phyloP scores from a whole-genome alignment of 2,329 filamentous ascomycete species.

The Phialemoniopsis sp. region DNA sequence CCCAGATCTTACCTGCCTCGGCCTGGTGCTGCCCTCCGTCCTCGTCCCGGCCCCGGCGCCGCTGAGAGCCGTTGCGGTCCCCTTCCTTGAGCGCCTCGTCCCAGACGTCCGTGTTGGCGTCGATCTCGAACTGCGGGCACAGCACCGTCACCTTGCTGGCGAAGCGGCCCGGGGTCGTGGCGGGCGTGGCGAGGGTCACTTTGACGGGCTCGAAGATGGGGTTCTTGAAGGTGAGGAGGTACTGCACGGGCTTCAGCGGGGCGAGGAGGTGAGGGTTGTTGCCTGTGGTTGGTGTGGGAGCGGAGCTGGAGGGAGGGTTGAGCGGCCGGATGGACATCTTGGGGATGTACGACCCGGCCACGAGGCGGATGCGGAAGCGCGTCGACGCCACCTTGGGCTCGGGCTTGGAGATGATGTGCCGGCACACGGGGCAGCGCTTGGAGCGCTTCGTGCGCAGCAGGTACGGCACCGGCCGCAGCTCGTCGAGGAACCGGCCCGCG shows the following conservation, averaged over 20 bases:
- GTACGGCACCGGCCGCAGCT: conserved; percentile 77
- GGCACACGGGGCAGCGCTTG: conserved; percentile 87
- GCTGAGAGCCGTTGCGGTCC: conserved; percentile 21
- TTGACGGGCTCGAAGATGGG: conserved; percentile 89
- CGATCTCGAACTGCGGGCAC: conserved; percentile 91
- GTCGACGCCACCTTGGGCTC: conserved; percentile 87
- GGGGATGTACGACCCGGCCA: conserved; percentile 86
- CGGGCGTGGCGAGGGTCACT: conserved; percentile 82
- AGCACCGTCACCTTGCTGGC: conserved; percentile 82
- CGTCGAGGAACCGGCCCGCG: conserved; percentile 59
- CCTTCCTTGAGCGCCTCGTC: conserved; percentile 77
- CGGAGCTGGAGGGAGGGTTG: conserved; percentile 13
- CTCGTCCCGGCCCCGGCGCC: conserved; percentile 23
- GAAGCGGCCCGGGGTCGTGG: conserved; percentile 72
- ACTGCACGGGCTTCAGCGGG: conserved; percentile 66
- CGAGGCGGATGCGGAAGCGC: conserved; percentile 86
- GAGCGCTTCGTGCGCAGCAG: conserved; percentile 87
- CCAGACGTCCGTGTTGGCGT: conserved; percentile 82
- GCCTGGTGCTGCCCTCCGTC: conserved; percentile 49
- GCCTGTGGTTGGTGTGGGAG: conserved; percentile 7
- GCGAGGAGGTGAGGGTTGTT: conserved; percentile 34
- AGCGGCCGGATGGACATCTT: conserved; percentile 66
- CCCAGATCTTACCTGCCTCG: conserved; percentile 95
- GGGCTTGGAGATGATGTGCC: conserved; percentile 92
- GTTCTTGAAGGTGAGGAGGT: conserved; percentile 86